Evolutionary conservation across 352 stramenopile genomes (phyloP), one percentile per base, ranked within the genome.

Genomic region (Globisporangium irregulare): DNA sequence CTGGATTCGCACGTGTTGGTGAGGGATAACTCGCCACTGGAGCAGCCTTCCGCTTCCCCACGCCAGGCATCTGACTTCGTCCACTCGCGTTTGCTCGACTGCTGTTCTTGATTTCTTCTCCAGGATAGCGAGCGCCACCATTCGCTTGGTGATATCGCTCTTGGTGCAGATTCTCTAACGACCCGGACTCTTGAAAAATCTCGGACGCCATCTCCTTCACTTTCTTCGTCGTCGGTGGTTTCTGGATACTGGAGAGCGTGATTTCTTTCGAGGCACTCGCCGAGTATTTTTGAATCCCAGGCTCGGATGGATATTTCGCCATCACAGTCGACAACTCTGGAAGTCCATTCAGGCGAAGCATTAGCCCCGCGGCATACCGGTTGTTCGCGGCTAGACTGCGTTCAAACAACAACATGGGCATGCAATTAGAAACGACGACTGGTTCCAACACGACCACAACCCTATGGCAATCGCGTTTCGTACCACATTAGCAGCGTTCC

Each of bases 401-500:
- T 15, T 48, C 14, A 48, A 20, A 14, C 12, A 48, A 15, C 38
- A 48, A 18, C 38, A 48, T 48, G 18, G 4, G 8, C 38, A 48
- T 20, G 12, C 12, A 14, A 48, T 20, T 18, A 15, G 14, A 48
- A 15, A 18, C 14, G 12, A 48, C 4, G 38, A 20, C 27, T 3
- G 4, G 4, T 48, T 15, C 18, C 38, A 48, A 48, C 14, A 48
- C 38, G 46, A 24, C 38, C 2, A 18, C 53, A 48, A n/a, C 25
- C 27, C 7, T 0, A 46, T 43, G 9, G 20, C 53, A 55, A 27
- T 7, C 27, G 29, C 25, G 12, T 65, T 51, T 27, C 74, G 25
- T 76, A 90, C 81, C 86, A 93, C 75, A 94, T 82, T 8, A 93
- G 71, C 55, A 94, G 75, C 12, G 81, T 91, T 6, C 80, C 86